Evolutionary conservation across 148 eudicot genomes (phyloP).

Genomic region (Vaccinium darrowii): DNA sequence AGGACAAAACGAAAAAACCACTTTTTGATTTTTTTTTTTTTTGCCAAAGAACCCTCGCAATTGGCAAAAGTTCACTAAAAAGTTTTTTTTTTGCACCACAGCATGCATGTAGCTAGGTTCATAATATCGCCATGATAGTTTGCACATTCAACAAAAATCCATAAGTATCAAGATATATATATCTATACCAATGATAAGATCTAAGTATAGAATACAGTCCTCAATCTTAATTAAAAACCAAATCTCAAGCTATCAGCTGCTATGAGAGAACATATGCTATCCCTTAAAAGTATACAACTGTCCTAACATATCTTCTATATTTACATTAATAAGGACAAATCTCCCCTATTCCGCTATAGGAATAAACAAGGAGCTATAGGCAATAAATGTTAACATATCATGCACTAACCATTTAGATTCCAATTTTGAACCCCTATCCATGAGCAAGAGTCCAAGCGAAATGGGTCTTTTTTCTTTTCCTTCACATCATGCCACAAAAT

Average conservation of each 20-base stretch:
- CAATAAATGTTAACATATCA: neutral
- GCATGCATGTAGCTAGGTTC: neutral
- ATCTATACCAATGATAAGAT: neutral
- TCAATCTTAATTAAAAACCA: neutral
- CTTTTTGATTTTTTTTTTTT: no score
- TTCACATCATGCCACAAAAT: slow-evolving; percentile 45
- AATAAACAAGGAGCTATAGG: neutral
- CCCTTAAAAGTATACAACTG: neutral
- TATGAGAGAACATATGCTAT: slow-evolving; percentile 1
- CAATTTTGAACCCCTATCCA: neutral
- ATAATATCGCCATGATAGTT: neutral
- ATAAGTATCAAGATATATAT: neutral
- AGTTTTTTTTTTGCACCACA: neutral
- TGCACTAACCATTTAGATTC: neutral
- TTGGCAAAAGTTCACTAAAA: no score
- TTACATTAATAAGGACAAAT: neutral
- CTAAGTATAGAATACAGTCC: neutral
- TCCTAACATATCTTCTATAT: neutral
- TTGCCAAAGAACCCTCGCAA: no score
- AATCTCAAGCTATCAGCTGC: neutral
- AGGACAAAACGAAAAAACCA: no score
- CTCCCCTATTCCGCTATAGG: neutral
- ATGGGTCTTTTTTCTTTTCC: neutral
- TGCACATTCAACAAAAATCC: neutral
- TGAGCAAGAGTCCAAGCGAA: neutral